These are phyloP conservation scores for Bipolaris gigantea DNA, from an alignment of 2,329 filamentous ascomycete species.

Conservation along the genomic window DNA sequence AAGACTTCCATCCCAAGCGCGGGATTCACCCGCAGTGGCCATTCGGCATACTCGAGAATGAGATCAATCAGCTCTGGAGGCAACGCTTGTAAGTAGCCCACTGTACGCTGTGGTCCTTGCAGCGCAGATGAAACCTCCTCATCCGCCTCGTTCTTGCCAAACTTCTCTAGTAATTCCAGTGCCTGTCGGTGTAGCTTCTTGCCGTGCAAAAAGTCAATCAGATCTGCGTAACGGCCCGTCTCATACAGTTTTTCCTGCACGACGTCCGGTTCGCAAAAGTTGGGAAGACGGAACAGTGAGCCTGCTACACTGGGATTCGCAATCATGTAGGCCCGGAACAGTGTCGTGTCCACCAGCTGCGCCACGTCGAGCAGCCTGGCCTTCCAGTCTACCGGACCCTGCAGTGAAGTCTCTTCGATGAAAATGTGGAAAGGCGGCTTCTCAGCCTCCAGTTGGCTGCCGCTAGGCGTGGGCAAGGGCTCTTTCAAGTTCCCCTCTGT, in stretches of 20 bases:
- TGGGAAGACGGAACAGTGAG: slow-evolving; percentile 90
- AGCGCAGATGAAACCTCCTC: slow-evolving; percentile 58
- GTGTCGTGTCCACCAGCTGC: slow-evolving; percentile 84
- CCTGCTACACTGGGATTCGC: slow-evolving; percentile 81
- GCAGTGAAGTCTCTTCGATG: slow-evolving; percentile 36
- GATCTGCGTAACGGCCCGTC: slow-evolving; percentile 83
- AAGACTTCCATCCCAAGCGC: slow-evolving; percentile 89
- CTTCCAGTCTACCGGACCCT: slow-evolving; percentile 60
- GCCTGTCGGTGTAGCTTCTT: slow-evolving; percentile 91
- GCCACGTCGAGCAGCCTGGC: slow-evolving; percentile 75
- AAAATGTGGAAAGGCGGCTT: slow-evolving; percentile 51
- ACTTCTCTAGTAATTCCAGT: slow-evolving; percentile 76
- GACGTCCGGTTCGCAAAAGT: slow-evolving; percentile 94
- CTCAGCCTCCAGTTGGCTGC: slow-evolving; percentile 42
- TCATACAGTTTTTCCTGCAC: slow-evolving; percentile 92
- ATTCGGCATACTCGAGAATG: slow-evolving; percentile 87
- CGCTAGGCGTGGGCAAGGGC: slow-evolving; percentile 54
- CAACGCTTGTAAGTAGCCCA: slow-evolving; percentile 86
- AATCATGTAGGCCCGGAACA: slow-evolving; percentile 96
- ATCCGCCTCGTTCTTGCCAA: slow-evolving; percentile 63
- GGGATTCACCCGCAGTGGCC: slow-evolving; percentile 75
- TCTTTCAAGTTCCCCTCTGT: slow-evolving; percentile 62
- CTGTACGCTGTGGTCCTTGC: slow-evolving; percentile 79
- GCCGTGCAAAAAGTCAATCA: slow-evolving; percentile 97
- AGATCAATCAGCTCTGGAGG: slow-evolving; percentile 86